Base-by-base conservation (phyloP, 768 basidiomycete species). In the Boletus rubroflammeus region DNA sequence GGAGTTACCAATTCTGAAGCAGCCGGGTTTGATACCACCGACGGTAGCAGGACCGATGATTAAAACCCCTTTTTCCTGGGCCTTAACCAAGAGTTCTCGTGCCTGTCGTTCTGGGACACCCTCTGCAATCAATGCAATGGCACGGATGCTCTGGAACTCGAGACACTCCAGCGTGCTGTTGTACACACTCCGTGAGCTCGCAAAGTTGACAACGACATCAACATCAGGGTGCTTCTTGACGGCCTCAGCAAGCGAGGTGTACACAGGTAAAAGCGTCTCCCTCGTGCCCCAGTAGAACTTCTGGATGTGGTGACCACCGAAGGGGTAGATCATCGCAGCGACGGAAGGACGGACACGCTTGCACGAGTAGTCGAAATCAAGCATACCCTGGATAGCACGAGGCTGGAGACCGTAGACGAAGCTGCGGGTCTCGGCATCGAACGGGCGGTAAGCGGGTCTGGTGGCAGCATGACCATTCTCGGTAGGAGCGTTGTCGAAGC, bases 241-340 rank as follows among this genome's bases (percentile, higher is more conserved):
- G 14, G 96, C 96, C 67, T 98, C 96, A 50, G 83, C 83, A 61
- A 97, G 80, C 51, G 84, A 84, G 19, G 95, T 96, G 79, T 97
- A 99, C 40, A 99, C 96, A 47, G 97, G 97, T 36, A 99, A 85
- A 45, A 99, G 87, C 3, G 96, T 96, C 80, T 98, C 97, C 78
- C 92, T 93, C 38, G 97, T 98, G 52, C 97, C 97, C 97, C 97
- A 98, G 82, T 99, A 98, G 84, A 99, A 98, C 79, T 99, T 99
- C 78, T 99, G 97, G 74, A 98, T 97, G 77, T 98, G 97, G 77
- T 98, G 96, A 19, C 96, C 96, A 68, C 96, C 97, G 75, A 99
- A 99, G 70, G 96, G 97, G 74, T 99, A 99, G 70, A 99, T 97
- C 96, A 98, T 99, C 36, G 97, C 97, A 28, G 97, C 95, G 60